A percentile compares a stretch with the other conserved stretches of the same genome.
These are phyloP conservation scores for Xylaria arbuscula DNA, from an alignment of 2,329 filamentous ascomycete genomes.

Conservation along the genomic window DNA sequence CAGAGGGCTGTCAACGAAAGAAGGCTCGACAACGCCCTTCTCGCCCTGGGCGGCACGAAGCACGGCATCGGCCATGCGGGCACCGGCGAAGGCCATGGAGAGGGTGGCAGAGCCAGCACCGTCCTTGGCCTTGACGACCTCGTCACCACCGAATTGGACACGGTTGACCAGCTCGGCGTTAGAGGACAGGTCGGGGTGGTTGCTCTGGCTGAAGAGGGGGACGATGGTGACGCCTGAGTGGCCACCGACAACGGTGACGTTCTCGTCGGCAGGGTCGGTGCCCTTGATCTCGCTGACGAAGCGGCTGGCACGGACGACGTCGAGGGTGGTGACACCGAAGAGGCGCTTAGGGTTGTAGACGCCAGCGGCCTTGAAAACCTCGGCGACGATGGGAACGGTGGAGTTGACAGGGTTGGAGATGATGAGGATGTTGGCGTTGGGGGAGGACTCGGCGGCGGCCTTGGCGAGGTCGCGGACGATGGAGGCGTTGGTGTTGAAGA, in stretches of 20 bases:
- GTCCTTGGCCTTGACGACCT: constrained; percentile 99
- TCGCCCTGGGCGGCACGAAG: constrained; percentile 93
- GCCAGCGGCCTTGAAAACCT: constrained; percentile 93
- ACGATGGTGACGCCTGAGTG: constrained; percentile 99
- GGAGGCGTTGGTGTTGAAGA: constrained; percentile 99
- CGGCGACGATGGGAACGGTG: constrained; percentile 95
- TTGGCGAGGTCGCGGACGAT: constrained; percentile 99
- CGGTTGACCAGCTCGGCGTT: constrained; percentile 86
- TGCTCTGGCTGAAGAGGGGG: constrained; percentile 94
- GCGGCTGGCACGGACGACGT: constrained; percentile 95
- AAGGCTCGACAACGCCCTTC: constrained; percentile 95
- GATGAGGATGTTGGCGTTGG: constrained; percentile 94
- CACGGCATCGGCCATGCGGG: constrained; percentile 85
- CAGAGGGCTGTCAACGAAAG: constrained; percentile 95
- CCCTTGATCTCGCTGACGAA: constrained; percentile 96
- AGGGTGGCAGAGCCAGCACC: constrained; percentile 96
- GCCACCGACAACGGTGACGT: constrained; percentile 94
- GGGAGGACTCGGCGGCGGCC: constrained; percentile 87
- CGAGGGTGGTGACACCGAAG: constrained; percentile 99
- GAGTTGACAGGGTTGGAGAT: constrained; percentile 99
- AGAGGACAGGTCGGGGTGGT: constrained; percentile 83
- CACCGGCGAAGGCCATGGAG: constrained; percentile 97
- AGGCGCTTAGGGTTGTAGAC: constrained; percentile 99
- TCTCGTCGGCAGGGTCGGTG: constrained; percentile 91
- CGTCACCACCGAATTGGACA: constrained; percentile 98